A percentile compares a stretch with the other conserved stretches of the same genome.
These are phyloP conservation scores for Alternaria sp. DNA, from an alignment of 2,329 filamentous ascomycete species.

Conservation along the genomic window DNA sequence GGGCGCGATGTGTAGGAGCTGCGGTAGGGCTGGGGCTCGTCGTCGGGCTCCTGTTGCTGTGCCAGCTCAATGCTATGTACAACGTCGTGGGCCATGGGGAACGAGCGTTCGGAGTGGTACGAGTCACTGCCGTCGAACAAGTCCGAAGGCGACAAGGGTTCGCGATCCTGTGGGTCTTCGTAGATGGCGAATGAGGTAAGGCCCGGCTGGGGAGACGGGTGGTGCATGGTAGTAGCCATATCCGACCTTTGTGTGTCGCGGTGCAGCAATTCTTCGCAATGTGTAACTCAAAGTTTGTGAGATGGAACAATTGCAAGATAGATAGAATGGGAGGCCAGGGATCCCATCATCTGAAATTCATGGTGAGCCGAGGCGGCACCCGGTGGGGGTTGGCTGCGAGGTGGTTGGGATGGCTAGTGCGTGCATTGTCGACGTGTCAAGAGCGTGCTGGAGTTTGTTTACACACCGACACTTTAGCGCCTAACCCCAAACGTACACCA, in stretches of 20 bases:
- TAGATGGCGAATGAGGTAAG: conserved; percentile 43
- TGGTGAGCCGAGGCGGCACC: neutral
- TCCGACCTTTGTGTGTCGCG: conserved; percentile 2
- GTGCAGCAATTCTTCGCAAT: conserved; percentile 9
- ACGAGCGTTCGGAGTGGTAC: conserved; percentile 41
- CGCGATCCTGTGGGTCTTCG: conserved; percentile 41
- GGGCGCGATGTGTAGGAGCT: conserved; percentile 43
- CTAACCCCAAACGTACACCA: conserved; percentile 19
- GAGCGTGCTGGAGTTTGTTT: conserved; percentile 22
- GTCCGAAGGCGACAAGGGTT: conserved; percentile 37
- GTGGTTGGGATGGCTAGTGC: conserved; percentile 9
- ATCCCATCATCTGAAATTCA: conserved; percentile 12
- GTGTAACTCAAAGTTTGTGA: conserved; percentile 24
- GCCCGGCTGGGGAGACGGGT: conserved; percentile 36
- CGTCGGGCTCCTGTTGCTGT: conserved; percentile 24
- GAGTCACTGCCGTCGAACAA: conserved; percentile 42
- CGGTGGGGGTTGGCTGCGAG: neutral
- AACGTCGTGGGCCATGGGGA: conserved; percentile 35
- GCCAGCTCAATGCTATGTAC: conserved; percentile 38
- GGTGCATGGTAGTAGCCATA: conserved; percentile 41
- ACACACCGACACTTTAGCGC: conserved; percentile 22
- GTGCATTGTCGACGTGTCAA: conserved; percentile 30
- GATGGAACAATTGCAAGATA: neutral
- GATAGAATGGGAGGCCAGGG: conserved; percentile 11
- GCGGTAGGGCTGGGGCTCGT: conserved; percentile 37